These are phyloP conservation scores for Rhodotorula glutinis DNA, from an alignment of 1,284 basidiomycete species.

Conservation along the genomic window DNA sequence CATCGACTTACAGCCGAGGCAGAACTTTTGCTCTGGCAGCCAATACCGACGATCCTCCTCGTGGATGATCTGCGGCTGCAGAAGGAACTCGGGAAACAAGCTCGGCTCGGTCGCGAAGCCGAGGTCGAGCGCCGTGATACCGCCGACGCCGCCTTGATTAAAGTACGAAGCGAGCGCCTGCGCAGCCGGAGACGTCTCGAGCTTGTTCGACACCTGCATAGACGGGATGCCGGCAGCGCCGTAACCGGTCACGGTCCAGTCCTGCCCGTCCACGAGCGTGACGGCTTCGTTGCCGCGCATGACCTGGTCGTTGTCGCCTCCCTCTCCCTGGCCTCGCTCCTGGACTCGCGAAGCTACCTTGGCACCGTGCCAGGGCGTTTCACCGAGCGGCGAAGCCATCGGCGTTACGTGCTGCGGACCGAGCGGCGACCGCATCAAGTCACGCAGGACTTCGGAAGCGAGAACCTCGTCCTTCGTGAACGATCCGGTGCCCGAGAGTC, in stretches of 20 bases:
- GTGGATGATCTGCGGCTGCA: constrained; percentile 8
- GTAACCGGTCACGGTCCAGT: neutral
- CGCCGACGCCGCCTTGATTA: constrained; percentile 38
- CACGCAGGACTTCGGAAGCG: constrained; percentile 35
- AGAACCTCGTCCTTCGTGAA: constrained; percentile 39
- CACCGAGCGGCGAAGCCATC: neutral
- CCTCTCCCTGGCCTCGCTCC: neutral
- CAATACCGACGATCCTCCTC: constrained; percentile 19
- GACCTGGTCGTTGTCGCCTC: neutral
- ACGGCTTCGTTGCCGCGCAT: constrained; percentile 1
- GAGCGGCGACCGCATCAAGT: constrained; percentile 17
- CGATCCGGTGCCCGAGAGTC: constrained; percentile 9
- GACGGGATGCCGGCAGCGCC: too few species aligned
- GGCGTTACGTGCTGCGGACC: neutral
- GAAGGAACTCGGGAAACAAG: constrained; percentile 27
- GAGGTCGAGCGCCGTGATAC: constrained; percentile 37
- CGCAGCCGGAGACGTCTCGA: constrained; percentile 33
- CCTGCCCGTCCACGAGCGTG: neutral
- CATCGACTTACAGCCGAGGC: constrained; percentile 11
- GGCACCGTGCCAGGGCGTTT: constrained; percentile 1
- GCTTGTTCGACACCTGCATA: constrained; percentile 10
- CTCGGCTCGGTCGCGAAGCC: constrained; percentile 34
- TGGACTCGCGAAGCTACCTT: neutral
- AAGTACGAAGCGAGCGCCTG: constrained; percentile 32
- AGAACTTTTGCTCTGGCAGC: constrained; percentile 19